phyloP scores from a whole-genome alignment of 2,329 filamentous ascomycete genomes.

The Phialophora macrospora region DNA sequence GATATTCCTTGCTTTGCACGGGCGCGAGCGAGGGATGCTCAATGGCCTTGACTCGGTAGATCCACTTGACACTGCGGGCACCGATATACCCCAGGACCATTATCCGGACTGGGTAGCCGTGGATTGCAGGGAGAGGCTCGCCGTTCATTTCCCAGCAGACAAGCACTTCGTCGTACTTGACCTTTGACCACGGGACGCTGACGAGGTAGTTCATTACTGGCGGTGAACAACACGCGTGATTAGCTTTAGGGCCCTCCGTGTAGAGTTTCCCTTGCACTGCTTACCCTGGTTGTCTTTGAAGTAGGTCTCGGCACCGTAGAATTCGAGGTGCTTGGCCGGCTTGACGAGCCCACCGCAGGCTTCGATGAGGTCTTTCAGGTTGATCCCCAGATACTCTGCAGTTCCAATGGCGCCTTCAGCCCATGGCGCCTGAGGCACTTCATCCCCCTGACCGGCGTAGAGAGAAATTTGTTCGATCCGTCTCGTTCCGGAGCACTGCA shows the following conservation, averaged over 20 bases:
- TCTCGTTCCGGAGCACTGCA: constrained; percentile 71
- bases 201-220: constrained; percentile 67
- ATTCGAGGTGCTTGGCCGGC: constrained; percentile 65
- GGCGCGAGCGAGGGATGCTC: constrained; percentile 61
- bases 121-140: constrained; percentile 65
- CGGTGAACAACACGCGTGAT: no score
- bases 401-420: constrained; percentile 72
- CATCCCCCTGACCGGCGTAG: constrained; percentile 70
- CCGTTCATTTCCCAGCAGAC: constrained; percentile 76
- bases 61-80: constrained; percentile 65
- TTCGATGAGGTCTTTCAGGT: constrained; percentile 71
- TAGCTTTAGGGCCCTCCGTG: no score
- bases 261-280: neutral
- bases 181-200: constrained; percentile 69
- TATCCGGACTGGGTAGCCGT: constrained; percentile 67
- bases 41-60: constrained; percentile 66
- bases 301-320: constrained; percentile 72
- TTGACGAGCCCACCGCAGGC: constrained; percentile 65
- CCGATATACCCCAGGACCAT: constrained; percentile 71
- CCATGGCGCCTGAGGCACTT: constrained; percentile 58
- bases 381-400: constrained; percentile 66
- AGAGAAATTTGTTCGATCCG: constrained; percentile 69
- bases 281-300: constrained; percentile 62
- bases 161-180: constrained; percentile 66
- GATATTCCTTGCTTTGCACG: constrained; percentile 68